A percentile compares a stretch with the other conserved stretches of the same genome.
Evolutionary conservation across 2,329 filamentous ascomycete species (phyloP).

Genomic region (Sphaceloma murrayae): DNA sequence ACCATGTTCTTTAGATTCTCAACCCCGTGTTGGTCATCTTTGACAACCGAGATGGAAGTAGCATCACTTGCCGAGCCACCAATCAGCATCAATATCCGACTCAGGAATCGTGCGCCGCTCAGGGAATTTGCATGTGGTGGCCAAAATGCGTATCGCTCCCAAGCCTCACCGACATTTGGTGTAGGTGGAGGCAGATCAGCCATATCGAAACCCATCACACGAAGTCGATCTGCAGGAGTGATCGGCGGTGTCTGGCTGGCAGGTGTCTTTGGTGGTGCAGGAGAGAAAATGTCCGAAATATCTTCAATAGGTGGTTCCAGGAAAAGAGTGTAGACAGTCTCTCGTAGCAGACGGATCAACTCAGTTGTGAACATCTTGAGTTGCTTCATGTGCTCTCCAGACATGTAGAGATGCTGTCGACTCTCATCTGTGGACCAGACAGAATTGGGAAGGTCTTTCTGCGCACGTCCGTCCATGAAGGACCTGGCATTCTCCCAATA

Average conservation of each 20-base stretch:
- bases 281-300: constrained; percentile 76
- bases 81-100: constrained; percentile 69
- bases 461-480: constrained; percentile 79
- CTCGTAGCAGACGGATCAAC: constrained; percentile 71
- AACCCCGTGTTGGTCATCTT: constrained; percentile 45
- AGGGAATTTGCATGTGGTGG: constrained; percentile 85
- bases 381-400: constrained; percentile 57
- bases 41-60: constrained; percentile 61
- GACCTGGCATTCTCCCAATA: constrained; percentile 90
- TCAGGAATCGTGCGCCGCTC: constrained; percentile 82
- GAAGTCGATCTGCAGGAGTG: constrained; percentile 53
- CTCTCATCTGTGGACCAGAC: constrained; percentile 55
- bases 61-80: constrained; percentile 83
- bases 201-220: constrained; percentile 65
- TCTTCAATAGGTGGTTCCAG: constrained; percentile 82
- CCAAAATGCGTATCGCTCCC: constrained; percentile 96
- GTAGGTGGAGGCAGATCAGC: constrained; percentile 70
- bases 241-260: constrained; percentile 38
- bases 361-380: constrained; percentile 71
- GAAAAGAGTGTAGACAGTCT: constrained; percentile 73
- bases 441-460: constrained; percentile 58
- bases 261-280: constrained; percentile 63
- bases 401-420: constrained; percentile 68
- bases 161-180: constrained; percentile 63
- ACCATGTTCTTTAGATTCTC: constrained; percentile 71